Evolutionary conservation across 192 early-diverging fungal species (phyloP).

Genomic region (Pilobolus umbonatus): DNA sequence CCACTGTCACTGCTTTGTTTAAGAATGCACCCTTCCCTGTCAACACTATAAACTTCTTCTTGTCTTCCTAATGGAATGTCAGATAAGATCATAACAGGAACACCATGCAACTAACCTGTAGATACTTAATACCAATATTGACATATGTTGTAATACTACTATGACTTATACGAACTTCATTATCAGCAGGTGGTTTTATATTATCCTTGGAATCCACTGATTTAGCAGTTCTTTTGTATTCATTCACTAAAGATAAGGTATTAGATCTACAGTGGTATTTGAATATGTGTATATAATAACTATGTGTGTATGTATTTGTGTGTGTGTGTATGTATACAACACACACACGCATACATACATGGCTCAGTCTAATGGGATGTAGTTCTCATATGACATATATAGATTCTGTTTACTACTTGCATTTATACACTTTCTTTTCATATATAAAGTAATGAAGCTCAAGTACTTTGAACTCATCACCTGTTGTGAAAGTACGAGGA

Average conservation of each 20-base stretch:
- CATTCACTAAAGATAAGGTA: conserved; percentile 23
- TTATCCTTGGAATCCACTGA: neutral
- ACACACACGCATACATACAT: neutral
- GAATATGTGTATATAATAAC: too few species aligned
- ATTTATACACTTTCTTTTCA: neutral
- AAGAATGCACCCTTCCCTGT: conserved; percentile 45
- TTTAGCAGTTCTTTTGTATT: conserved; percentile 18
- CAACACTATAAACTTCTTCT: conserved; percentile 7
- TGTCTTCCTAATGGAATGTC: neutral
- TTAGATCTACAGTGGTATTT: too few species aligned
- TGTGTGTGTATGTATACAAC: neutral
- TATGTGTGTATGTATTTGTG: neutral
- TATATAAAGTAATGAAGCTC: neutral
- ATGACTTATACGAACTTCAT: conserved; percentile 23
- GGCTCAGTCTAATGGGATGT: neutral
- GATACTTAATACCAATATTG: conserved; percentile 11
- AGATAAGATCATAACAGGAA: neutral
- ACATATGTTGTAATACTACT: conserved; percentile 23
- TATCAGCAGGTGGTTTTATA: conserved; percentile 17
- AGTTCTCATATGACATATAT: neutral
- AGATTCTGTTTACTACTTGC: neutral
- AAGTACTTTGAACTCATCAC: neutral
- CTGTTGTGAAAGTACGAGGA: neutral
- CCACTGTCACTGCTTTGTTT: conserved; percentile 60
- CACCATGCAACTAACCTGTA: conserved; percentile 15